Conservation (phyloP, 345 rosid genomes). For the Rhizophora apiculata region DNA sequence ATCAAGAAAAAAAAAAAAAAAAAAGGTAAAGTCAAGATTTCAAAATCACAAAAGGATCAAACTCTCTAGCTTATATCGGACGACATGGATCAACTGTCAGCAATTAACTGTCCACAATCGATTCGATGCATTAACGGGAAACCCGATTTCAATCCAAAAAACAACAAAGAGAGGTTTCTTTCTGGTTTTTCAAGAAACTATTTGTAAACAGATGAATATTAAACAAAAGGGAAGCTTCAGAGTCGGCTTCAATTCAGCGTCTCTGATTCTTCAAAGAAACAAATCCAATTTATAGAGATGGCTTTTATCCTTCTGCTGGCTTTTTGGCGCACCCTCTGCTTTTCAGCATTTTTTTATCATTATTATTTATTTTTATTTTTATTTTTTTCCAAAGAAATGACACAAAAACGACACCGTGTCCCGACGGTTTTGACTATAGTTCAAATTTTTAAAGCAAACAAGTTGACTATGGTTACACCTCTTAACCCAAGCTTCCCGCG, state of each 20-base stretch:
- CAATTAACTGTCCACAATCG: too few relatives aligned
- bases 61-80: slow-evolving; percentile 73
- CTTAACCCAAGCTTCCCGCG: slow-evolving; percentile 34
- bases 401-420: too few relatives aligned
- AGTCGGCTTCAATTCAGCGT: too few relatives aligned
- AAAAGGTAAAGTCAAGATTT: background rate
- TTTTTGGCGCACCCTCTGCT: slow-evolving; percentile 21
- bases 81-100: slow-evolving; percentile 53
- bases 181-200: background rate
- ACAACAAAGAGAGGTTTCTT: background rate
- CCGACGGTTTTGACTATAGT: too few relatives aligned
- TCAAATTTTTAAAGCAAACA: too few relatives aligned
- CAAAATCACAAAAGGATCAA: background rate
- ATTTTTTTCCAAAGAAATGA: too few relatives aligned
- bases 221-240: too few relatives aligned
- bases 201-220: too few relatives aligned
- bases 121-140: too few relatives aligned
- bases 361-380: too few relatives aligned
- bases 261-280: too few relatives aligned
- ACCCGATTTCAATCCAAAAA: too few relatives aligned
- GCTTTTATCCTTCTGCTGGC: slow-evolving; percentile 6
- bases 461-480: background rate
- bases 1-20: background rate
- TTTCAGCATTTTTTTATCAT: slow-evolving; percentile 6
- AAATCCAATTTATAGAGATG: background rate